Conservation (phyloP, 495 filamentous ascomycete genomes). For the Aspergillus baeticus region DNA sequence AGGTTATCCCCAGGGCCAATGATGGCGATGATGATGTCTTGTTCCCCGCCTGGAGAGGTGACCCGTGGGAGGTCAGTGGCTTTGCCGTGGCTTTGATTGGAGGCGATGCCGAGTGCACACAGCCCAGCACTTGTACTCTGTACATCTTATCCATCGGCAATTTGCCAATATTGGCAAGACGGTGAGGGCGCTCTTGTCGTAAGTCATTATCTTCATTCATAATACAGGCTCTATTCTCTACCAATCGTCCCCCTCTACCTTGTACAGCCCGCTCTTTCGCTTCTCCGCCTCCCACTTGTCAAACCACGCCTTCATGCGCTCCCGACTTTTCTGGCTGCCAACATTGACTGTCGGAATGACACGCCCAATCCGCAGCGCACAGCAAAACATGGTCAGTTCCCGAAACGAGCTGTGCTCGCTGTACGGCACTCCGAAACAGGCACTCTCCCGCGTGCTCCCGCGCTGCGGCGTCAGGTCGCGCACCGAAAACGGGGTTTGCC, state of each 20-base stretch:
- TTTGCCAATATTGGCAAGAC: background rate
- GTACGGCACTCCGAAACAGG: conserved; percentile 90
- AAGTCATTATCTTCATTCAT: background rate
- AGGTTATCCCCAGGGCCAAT: background rate
- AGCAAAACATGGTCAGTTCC: conserved; percentile 91
- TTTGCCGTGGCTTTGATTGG: conserved; percentile 5
- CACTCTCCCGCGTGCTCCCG: conserved; percentile 71
- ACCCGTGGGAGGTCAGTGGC: too few species aligned
- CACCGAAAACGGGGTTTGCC: conserved; percentile 66
- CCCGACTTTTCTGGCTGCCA: conserved; percentile 64
- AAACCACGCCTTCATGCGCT: conserved; percentile 88
- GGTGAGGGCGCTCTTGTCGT: background rate
- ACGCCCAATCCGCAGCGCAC: conserved; percentile 79
- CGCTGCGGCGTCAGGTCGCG: conserved; percentile 72
- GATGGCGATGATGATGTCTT: background rate
- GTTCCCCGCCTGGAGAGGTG: conserved; percentile 5
- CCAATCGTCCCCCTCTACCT: conserved; percentile 28
- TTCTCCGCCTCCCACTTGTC: conserved; percentile 86
- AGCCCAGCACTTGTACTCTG: background rate
- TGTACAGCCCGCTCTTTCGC: conserved; percentile 73
- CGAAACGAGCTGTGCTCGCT: conserved; percentile 92
- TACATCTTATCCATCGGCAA: background rate
- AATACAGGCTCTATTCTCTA: conserved; percentile 14
- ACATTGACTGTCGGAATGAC: conserved; percentile 96
- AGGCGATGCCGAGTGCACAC: background rate